Evolutionary conservation across 345 rosid genomes (phyloP), one percentile per base, ranked within the genome.

Genomic region (Physaria fendleri): DNA sequence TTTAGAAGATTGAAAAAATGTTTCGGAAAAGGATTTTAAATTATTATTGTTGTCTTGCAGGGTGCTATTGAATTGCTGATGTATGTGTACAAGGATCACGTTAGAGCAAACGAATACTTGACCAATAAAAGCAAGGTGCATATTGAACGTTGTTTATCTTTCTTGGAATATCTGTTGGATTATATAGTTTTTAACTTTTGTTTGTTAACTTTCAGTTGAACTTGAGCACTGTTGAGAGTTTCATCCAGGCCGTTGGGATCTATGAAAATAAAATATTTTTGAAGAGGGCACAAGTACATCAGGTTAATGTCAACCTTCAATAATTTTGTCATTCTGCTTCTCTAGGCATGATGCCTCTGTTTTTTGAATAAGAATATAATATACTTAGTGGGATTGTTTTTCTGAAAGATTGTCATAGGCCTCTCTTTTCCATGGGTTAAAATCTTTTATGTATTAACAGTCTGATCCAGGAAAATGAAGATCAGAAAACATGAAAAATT

Each of bases 51-150:
- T 54, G 6, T 47, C 46, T 41, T 65, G 50, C 74, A 93, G 97
- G 99, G 97, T 76, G 99, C 99, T 49, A 85, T 93, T 65, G 83
- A 89, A 73, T 75, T 93, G 79, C 64, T 93, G 65, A 68, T 87
- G 74, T 78, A 88, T 29, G 91, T 87, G 23, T 93, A 93, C 76
- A 87, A 83, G 85, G 87, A 85, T 76, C 90, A 87, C 72, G 70
- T 93, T 57, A 76, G 75, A n/a, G n/a, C 78, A 69, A 84, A 78
- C 27, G 86, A 80, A 52, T 93, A 83, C 75, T 78, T 89, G 82
- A 85, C 91, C 6, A 64, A 82, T 64, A 81, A 73, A 66, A 75
- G 95, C 88, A 81, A 87, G 91, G 97, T 93, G 43, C 52, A 58
- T 46, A 21, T 49, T 56, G n/a, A 45, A 54, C n/a, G 22, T 28